Conservation (phyloP, 176 grass and related monocot species). For the Aegilops speltoides region DNA sequence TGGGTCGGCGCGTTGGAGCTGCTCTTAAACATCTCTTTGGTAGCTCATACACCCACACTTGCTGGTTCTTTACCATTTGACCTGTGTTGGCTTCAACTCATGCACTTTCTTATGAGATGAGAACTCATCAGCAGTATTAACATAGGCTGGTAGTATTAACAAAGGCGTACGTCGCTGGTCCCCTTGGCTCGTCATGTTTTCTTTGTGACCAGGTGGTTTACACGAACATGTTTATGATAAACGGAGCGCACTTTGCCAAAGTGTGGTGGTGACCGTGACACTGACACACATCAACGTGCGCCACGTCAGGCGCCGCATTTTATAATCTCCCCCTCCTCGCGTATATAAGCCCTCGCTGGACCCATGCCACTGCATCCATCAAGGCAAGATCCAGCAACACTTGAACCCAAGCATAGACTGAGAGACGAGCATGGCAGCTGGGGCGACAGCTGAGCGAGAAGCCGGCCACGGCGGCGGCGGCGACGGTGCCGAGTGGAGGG, state of each 20-base stretch:
- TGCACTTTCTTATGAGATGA: not conserved
- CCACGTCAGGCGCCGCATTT: conserved; percentile 19
- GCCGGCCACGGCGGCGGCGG: not conserved
- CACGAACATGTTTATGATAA: not conserved
- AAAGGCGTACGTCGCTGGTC: not conserved
- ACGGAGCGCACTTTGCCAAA: not conserved
- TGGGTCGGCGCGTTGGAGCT: too few relatives aligned
- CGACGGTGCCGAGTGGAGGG: conserved; percentile 28
- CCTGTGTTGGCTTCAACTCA: not conserved
- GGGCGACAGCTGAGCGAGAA: not conserved
- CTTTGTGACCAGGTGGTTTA: not conserved
- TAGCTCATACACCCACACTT: not conserved
- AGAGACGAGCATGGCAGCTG: conserved; percentile 3
- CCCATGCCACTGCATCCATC: not conserved
- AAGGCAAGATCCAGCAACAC: not conserved
- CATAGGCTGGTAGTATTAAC: not conserved
- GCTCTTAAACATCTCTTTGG: too few relatives aligned
- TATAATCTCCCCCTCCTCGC: not conserved
- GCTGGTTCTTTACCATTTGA: conserved; percentile 1
- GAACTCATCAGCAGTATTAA: not conserved
- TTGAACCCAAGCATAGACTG: not conserved
- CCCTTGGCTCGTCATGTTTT: not conserved
- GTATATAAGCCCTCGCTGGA: conserved; percentile 22
- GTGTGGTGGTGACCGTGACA: conserved; percentile 8
- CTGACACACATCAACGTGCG: not conserved